phyloP scores from a whole-genome alignment of 2,329 filamentous ascomycete genomes.

The Plectosphaerella sp. region DNA sequence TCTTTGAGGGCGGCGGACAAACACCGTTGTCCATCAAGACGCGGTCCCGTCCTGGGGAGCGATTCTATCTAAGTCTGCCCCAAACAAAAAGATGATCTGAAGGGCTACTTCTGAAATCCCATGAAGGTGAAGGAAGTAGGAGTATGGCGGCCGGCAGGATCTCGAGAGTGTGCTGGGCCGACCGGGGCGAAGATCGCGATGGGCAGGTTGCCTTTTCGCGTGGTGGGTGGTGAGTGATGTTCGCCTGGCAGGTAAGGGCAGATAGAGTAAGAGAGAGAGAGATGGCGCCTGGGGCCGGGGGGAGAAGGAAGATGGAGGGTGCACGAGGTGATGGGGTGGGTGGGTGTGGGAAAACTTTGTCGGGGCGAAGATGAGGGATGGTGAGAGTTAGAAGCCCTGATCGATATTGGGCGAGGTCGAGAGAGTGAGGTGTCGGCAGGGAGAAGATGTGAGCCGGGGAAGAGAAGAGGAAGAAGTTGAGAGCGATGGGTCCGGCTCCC shows the following conservation, averaged over 20 bases:
- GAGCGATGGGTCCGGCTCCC: constrained; percentile 4
- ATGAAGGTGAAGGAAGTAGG: background rate
- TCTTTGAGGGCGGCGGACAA: background rate
- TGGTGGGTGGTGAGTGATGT: background rate
- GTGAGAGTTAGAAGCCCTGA: background rate
- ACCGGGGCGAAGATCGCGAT: background rate
- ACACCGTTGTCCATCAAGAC: constrained; percentile 1
- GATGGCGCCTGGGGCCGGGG: no score
- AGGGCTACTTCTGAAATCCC: background rate
- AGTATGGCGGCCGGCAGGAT: background rate
- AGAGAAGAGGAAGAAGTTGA: constrained; percentile 5
- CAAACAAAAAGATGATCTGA: background rate
- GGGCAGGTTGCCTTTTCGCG: background rate
- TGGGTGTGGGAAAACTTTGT: background rate
- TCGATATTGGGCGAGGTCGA: background rate
- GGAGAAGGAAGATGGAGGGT: background rate
- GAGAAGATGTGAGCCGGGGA: background rate
- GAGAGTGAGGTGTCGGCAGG: background rate
- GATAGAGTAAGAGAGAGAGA: background rate
- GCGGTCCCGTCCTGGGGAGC: background rate
- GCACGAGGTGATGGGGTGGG: background rate
- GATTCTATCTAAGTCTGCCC: background rate
- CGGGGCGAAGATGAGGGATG: no score
- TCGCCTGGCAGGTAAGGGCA: background rate
- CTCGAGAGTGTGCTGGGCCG: background rate